These are phyloP conservation scores for Adansonia grandidieri DNA, from an alignment of 441 rosid genomes.

Conservation along the genomic window DNA sequence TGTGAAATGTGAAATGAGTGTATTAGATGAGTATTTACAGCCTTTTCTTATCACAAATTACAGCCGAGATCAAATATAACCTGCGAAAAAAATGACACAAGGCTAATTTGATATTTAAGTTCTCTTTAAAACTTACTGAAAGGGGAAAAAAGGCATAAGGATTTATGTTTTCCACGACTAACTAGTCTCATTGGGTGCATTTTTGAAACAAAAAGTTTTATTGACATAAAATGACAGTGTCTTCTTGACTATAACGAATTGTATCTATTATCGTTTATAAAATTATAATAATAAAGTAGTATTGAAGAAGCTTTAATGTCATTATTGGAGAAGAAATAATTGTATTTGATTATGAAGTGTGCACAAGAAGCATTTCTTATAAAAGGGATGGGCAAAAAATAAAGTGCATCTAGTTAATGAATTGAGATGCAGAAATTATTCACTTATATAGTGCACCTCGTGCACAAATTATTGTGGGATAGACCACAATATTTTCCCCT, in stretches of 20 bases:
- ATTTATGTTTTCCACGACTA: too few relatives aligned
- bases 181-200: too few relatives aligned
- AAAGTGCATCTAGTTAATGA: conserved; percentile 21
- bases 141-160: too few relatives aligned
- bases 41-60: too few relatives aligned
- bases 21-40: too few relatives aligned
- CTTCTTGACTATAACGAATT: too few relatives aligned
- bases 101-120: too few relatives aligned
- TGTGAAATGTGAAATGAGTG: too few relatives aligned
- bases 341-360: conserved; percentile 42
- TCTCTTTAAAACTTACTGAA: too few relatives aligned
- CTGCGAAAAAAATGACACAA: not conserved
- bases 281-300: conserved; percentile 25
- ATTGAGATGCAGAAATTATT: conserved; percentile 14
- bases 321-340: conserved; percentile 31
- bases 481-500: conserved; percentile 10
- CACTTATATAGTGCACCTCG: conserved; percentile 26
- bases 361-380: conserved; percentile 38
- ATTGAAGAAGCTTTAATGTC: conserved; percentile 25
- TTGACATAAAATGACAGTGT: too few relatives aligned
- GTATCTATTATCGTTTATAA: not conserved
- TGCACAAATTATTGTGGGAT: conserved; percentile 28
- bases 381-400: conserved; percentile 31
- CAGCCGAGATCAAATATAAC: not conserved
- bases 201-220: too few relatives aligned